Conservation (phyloP, 306 rosid genomes). For the Glycine tomentella region DNA sequence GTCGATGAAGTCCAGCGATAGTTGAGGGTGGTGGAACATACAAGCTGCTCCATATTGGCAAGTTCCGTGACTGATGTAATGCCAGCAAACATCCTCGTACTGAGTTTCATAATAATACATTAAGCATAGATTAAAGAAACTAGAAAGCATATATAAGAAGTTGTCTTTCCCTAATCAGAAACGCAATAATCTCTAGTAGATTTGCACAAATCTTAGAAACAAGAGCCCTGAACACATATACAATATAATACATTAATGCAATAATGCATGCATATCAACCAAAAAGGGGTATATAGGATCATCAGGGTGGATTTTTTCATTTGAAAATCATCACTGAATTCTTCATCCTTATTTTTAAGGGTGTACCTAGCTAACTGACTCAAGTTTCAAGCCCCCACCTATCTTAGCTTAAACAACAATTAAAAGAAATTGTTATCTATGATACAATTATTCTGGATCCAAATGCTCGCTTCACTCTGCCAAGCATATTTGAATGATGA, state of each 20-base stretch:
- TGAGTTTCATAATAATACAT: too few relatives aligned
- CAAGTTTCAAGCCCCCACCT: not conserved
- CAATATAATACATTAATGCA: not conserved
- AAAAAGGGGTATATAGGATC: not conserved
- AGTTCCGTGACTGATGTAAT: too few relatives aligned
- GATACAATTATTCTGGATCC: not conserved
- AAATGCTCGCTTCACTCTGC: not conserved
- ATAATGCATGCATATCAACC: slow-evolving; percentile 26
- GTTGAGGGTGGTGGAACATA: too few relatives aligned
- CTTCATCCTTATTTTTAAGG: too few relatives aligned
- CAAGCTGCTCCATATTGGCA: too few relatives aligned
- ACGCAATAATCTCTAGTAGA: slow-evolving; percentile 12
- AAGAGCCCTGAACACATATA: too few relatives aligned
- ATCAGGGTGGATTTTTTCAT: not conserved
- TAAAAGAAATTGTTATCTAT: not conserved
- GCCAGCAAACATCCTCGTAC: too few relatives aligned
- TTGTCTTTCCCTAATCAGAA: not conserved
- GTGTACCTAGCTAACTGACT: too few relatives aligned
- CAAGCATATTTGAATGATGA: not conserved
- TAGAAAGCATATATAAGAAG: too few relatives aligned
- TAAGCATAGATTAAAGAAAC: too few relatives aligned
- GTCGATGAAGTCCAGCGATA: too few relatives aligned
- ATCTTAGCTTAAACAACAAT: slow-evolving; percentile 1
- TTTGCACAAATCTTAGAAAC: too few relatives aligned
- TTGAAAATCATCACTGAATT: not conserved